Evolutionary conservation across 148 eudicot genomes (phyloP).

Genomic region (Fagopyrum homotropicum): DNA sequence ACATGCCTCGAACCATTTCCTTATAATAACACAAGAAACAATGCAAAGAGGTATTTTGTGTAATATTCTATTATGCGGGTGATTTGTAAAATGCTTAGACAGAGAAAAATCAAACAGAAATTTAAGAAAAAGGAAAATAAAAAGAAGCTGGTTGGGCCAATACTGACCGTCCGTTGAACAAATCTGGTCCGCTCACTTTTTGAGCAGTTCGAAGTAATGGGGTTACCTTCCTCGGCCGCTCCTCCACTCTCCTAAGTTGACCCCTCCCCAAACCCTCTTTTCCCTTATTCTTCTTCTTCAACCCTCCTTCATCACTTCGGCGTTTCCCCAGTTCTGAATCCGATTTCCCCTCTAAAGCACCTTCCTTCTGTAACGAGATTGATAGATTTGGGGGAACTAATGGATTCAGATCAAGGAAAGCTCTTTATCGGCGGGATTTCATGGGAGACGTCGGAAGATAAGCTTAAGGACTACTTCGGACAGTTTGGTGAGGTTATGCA

Average conservation of each 20-base stretch:
- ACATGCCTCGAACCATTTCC: no score
- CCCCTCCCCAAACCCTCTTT: conserved; percentile 10
- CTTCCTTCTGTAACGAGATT: neutral
- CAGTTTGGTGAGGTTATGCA: conserved; percentile 69
- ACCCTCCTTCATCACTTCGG: conserved; percentile 3
- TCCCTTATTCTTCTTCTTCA: neutral
- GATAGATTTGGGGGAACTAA: conserved; percentile 12
- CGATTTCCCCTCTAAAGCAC: neutral
- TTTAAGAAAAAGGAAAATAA: neutral
- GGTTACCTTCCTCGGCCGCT: neutral
- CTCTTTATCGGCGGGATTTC: conserved; percentile 89
- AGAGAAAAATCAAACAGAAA: neutral
- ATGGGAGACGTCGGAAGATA: conserved; percentile 84
- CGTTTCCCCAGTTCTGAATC: neutral
- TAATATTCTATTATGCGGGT: no score
- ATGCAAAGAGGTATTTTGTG: no score
- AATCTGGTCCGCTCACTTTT: conserved; percentile 10
- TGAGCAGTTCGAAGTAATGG: neutral
- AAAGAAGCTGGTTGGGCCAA: neutral
- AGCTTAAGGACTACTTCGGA: conserved; percentile 62
- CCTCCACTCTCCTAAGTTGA: neutral
- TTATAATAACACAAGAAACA: no score
- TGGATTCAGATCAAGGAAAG: conserved; percentile 95
- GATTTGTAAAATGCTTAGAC: no score
- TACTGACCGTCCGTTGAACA: conserved; percentile 1